Evolutionary conservation across 1,284 basidiomycete species (phyloP).

Genomic region (Ceratobasidium sp.): DNA sequence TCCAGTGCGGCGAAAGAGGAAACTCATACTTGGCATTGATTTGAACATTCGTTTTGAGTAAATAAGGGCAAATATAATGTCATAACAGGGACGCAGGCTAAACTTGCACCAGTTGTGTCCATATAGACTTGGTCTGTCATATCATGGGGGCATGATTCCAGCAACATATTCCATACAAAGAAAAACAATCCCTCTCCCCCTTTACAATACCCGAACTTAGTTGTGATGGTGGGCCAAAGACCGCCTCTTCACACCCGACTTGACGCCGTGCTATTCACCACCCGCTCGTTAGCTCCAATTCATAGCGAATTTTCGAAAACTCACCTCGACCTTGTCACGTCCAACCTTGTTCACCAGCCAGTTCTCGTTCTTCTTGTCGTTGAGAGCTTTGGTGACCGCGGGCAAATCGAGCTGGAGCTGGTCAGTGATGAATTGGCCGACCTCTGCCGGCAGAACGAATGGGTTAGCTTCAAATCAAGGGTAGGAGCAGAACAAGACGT

Average conservation of each 20-base stretch:
- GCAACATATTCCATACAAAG: no score
- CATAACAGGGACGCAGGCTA: no score
- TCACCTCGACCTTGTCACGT: conserved; percentile 35
- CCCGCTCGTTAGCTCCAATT: not conserved
- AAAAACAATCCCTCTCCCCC: no score
- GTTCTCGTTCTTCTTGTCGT: conserved; percentile 38
- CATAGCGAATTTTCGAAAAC: not conserved
- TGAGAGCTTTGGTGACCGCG: conserved; percentile 38
- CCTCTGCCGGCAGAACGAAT: conserved; percentile 15
- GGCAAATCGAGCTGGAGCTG: conserved; percentile 40
- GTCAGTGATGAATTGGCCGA: conserved; percentile 46
- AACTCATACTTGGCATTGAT: no score
- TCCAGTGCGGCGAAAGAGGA: no score
- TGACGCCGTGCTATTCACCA: not conserved
- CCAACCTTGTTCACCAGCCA: conserved; percentile 43
- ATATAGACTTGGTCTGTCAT: no score
- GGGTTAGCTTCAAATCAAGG: not conserved
- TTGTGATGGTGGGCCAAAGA: conserved; percentile 2
- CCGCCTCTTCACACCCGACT: not conserved
- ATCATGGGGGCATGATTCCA: no score
- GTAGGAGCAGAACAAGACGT: not conserved
- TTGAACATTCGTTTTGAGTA: no score
- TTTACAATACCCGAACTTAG: not conserved
- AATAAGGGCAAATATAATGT: no score
- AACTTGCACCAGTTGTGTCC: no score